Evolutionary conservation across 2,329 filamentous ascomycete species (phyloP), one percentile per base, ranked within the genome.

Genomic region (Arthrobotrys sphaeroides): DNA sequence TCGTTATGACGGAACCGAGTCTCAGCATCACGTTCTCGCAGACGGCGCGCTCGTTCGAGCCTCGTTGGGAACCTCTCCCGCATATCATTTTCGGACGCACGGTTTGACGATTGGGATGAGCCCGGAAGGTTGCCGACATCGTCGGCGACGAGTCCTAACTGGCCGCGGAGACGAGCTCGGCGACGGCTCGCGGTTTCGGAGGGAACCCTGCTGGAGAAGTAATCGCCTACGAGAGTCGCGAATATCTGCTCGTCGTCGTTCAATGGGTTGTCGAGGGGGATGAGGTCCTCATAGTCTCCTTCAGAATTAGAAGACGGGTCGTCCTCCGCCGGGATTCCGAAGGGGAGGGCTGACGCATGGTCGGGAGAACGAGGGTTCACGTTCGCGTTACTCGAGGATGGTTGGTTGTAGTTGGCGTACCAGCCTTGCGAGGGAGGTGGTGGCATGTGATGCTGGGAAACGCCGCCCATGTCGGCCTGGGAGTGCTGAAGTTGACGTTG

Each of bases 241-340:
- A 64, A 65, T n/a, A 75, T 40, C 16, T 61, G 53, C 6, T 75
- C 72, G 13, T 69, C 62, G 5, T 74, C 72, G 1, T n/a, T 33
- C 1, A 75, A 26, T 12, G 64, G 40, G 10, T 57, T 47, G 16
- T 64, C 59, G 5, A 65, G 49, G 20, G 67, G 67, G 20, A 69
- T 75, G 3, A 75, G 31, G 22, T 75, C 72, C 43, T 75, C 72
- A 18, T 75, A 75, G 13, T 75, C 72, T 13, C 28, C 49, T n/a
- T 75, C 72, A 9, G 72, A 75, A 13, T 64, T 68, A 3, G 72
- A 75, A 2, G 72, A 75, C 26, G 45, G 57, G 6, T 75, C 72
- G 13, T 75, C 72, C 36, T 75, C 72, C 12, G 47, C 12, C 18
- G 45, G 26, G 4, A 75, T 38, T 16, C 55, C 57, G 26, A 75